Evolutionary conservation across 2,329 filamentous ascomycete species (phyloP).

Genomic region (Aspergillus nomiae): DNA sequence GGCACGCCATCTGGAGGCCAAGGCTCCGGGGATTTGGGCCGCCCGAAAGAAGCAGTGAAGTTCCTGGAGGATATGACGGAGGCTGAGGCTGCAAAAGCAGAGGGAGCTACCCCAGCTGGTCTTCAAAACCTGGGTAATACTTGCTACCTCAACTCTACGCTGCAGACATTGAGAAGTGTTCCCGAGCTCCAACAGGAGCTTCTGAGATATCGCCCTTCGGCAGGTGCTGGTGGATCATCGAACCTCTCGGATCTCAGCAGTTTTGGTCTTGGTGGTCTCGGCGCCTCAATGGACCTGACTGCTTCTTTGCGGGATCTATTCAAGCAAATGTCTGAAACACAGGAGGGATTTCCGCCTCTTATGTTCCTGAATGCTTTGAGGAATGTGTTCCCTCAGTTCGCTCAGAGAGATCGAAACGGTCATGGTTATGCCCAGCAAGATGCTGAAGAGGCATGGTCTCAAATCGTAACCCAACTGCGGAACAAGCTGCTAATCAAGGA

Average conservation of each 20-base stretch:
- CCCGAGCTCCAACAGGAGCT: slow-evolving; percentile 87
- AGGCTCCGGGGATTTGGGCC: slow-evolving; percentile 60
- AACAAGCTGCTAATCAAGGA: slow-evolving; percentile 72
- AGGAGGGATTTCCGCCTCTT: slow-evolving; percentile 80
- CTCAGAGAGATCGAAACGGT: slow-evolving; percentile 79
- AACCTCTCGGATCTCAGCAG: slow-evolving; percentile 51
- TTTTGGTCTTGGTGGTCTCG: slow-evolving; percentile 60
- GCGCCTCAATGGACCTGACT: slow-evolving; percentile 69
- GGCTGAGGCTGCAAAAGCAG: slow-evolving; percentile 80
- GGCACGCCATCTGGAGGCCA: slow-evolving; percentile 76
- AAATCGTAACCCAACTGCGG: slow-evolving; percentile 82
- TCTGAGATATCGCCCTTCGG: slow-evolving; percentile 58
- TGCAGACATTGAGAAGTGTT: slow-evolving; percentile 86
- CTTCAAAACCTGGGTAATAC: slow-evolving; percentile 94
- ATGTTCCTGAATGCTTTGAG: slow-evolving; percentile 82
- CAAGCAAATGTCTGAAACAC: slow-evolving; percentile 85
- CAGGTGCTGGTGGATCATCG: slow-evolving; percentile 27
- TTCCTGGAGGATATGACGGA: slow-evolving; percentile 98
- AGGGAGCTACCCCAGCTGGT: slow-evolving; percentile 83
- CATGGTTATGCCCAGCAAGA: slow-evolving; percentile 95
- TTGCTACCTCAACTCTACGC: slow-evolving; percentile 95
- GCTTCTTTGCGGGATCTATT: slow-evolving; percentile 79
- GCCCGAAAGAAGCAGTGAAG: slow-evolving; percentile 77
- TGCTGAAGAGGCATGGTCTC: slow-evolving; percentile 97
- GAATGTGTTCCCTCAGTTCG: slow-evolving; percentile 84